Evolutionary conservation across 805 yeast genomes (phyloP), one percentile per base, ranked within the genome.

Genomic region (Kodamaea leandrae): DNA sequence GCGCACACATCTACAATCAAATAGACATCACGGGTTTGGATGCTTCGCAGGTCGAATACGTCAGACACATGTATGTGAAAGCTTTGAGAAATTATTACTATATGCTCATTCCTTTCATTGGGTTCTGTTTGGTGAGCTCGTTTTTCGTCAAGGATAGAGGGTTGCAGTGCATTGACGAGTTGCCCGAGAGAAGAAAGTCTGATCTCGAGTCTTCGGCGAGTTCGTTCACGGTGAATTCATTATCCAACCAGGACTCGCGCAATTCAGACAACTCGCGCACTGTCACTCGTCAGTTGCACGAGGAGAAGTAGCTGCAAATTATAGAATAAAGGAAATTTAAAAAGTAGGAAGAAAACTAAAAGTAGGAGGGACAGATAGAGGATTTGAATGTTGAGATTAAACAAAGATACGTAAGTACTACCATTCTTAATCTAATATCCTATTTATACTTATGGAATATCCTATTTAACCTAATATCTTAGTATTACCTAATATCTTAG

Each of bases 61-160:
- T 51, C 18, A 42, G 37, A 18, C 32, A 39, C 21, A 50, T 54
- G 55, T 55, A 57, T 42, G 50, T 55, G 37, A 37, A 36, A 6
- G 57, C 60, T 1, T 44, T 55, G 25, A 40, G 41, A 32, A 46
- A 55, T 37, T 54, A 52, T 38, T 55, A 47, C 34, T 52, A 49
- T 39, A 48, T 55, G 46, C 36, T 50, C 10, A 46, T 58, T 34
- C 56, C 63, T 7, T 50, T 55, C 33, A 48, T 57, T 23, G 61
- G 46, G 10, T 14, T 55, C 7, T 54, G 60, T 24, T 44, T 55
- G 28, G 32, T 46, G 10, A 29, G 42, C 23, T 50, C 63, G 6
- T 53, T 66, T 13, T 53, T 66, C 28, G 51, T 69, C n/a, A 59
- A 52, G 33, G 76, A 71, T 45, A 52, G 58, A 18, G 77, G 77